Evolutionary conservation across 129 eudicot species (phyloP).

Genomic region (Logfia minima): DNA sequence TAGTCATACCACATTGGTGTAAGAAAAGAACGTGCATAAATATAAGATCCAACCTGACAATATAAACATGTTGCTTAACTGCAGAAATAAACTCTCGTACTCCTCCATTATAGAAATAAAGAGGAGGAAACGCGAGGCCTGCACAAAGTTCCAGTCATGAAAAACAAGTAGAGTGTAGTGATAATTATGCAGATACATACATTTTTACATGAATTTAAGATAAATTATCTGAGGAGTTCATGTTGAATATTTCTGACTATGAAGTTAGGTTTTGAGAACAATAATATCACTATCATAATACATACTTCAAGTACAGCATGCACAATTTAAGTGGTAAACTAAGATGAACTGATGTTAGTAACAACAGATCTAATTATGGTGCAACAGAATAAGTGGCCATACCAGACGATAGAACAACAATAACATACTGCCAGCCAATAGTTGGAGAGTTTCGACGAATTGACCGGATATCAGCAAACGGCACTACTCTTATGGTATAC

Average conservation of each 20-base stretch:
- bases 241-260: too few species aligned
- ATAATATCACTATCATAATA: too few species aligned
- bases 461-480: slow-evolving; percentile 79
- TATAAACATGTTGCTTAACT: slow-evolving; percentile 72
- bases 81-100: slow-evolving; percentile 81
- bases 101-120: slow-evolving; percentile 97
- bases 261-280: too few species aligned
- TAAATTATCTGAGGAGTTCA: too few species aligned
- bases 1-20: neutral
- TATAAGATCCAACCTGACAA: slow-evolving; percentile 63
- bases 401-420: slow-evolving; percentile 91
- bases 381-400: slow-evolving; percentile 20
- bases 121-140: slow-evolving; percentile 97
- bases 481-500: slow-evolving; percentile 82
- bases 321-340: slow-evolving; percentile 5
- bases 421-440: slow-evolving; percentile 93
- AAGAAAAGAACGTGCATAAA: slow-evolving; percentile 1
- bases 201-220: too few species aligned
- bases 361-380: slow-evolving; percentile 1
- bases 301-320: neutral
- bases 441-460: slow-evolving; percentile 89
- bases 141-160: slow-evolving; percentile 26
- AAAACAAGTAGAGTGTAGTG: neutral
- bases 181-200: too few species aligned
- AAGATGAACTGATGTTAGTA: neutral